Evolutionary conservation across 352 stramenopile species (phyloP).

Genomic region (Globisporangium orthogonon): DNA sequence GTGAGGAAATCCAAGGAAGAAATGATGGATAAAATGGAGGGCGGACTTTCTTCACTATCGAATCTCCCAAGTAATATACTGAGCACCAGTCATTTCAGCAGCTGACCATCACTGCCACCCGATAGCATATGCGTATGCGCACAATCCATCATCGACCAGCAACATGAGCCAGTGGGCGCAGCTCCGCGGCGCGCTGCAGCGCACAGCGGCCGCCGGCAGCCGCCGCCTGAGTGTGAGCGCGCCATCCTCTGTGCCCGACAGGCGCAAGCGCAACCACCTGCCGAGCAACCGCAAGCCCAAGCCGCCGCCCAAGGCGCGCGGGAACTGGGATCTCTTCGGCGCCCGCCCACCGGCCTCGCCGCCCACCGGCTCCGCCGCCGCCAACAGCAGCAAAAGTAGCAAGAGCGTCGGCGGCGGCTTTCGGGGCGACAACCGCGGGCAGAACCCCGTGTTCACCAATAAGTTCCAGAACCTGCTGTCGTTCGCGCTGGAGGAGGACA

Average conservation of each 20-base stretch:
- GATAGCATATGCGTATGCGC: constrained; percentile 5
- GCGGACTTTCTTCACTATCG: not conserved
- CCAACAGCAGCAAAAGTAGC: constrained; percentile 6
- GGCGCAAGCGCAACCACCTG: constrained; percentile 46
- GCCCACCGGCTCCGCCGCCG: not conserved
- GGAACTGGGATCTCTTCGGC: constrained; percentile 28
- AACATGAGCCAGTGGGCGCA: constrained; percentile 36
- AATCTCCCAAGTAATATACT: not conserved
- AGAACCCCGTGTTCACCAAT: constrained; percentile 62
- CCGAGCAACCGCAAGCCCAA: constrained; percentile 39
- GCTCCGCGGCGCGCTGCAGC: constrained; percentile 21
- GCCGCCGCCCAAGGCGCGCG: constrained; percentile 16
- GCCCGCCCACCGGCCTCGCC: not conserved
- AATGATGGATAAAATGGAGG: not conserved
- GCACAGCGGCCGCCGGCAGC: constrained; percentile 12
- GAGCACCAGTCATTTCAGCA: not conserved
- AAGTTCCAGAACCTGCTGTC: constrained; percentile 83
- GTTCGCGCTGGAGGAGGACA: constrained; percentile 54
- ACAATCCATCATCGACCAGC: not conserved
- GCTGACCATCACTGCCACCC: not conserved
- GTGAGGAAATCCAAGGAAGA: not conserved
- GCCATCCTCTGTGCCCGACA: constrained; percentile 37
- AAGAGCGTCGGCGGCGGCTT: constrained; percentile 8
- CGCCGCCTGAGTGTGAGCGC: constrained; percentile 18
- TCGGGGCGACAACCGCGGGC: constrained; percentile 23